phyloP scores from a whole-genome alignment of 106 monocot genomes.

The Dioscorea zingiberensis region DNA sequence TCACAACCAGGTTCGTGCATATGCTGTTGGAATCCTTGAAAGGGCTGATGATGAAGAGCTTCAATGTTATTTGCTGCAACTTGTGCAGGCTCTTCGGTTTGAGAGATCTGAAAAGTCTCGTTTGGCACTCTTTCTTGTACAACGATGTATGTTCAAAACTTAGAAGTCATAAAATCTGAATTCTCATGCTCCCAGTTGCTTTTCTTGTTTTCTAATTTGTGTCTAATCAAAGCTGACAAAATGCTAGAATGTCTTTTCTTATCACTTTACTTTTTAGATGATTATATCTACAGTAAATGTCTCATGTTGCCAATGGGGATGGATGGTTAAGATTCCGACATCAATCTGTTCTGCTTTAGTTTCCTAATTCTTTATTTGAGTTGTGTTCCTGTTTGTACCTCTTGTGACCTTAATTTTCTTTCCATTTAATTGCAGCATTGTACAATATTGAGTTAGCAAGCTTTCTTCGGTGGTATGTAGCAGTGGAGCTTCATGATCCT shows the following conservation, averaged over 20 bases:
- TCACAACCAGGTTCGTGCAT: conserved; percentile 80
- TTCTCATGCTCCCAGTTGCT: background rate
- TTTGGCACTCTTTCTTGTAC: conserved; percentile 78
- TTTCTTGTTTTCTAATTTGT: background rate
- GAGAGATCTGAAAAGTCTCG: conserved; percentile 94
- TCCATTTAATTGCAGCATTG: conserved; percentile 45
- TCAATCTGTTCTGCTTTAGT: too few relatives aligned
- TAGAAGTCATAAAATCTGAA: background rate
- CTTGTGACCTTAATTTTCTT: too few relatives aligned
- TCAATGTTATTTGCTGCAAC: conserved; percentile 87
- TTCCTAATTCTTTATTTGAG: background rate
- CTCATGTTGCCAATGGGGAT: background rate
- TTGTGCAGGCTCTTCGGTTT: conserved; percentile 97
- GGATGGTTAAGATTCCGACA: background rate
- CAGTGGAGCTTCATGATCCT: conserved; percentile 89
- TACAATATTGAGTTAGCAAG: conserved; percentile 96
- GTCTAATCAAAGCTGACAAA: background rate
- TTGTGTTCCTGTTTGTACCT: background rate
- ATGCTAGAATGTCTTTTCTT: background rate
- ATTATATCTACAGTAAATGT: background rate
- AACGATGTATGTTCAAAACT: conserved; percentile 56
- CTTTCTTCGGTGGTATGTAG: conserved; percentile 93
- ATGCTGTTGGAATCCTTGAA: conserved; percentile 95
- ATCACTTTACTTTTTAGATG: background rate
- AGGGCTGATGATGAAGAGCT: conserved; percentile 97